phyloP scores from a whole-genome alignment of 202 grass and related monocot species.

The Carex arenaria region DNA sequence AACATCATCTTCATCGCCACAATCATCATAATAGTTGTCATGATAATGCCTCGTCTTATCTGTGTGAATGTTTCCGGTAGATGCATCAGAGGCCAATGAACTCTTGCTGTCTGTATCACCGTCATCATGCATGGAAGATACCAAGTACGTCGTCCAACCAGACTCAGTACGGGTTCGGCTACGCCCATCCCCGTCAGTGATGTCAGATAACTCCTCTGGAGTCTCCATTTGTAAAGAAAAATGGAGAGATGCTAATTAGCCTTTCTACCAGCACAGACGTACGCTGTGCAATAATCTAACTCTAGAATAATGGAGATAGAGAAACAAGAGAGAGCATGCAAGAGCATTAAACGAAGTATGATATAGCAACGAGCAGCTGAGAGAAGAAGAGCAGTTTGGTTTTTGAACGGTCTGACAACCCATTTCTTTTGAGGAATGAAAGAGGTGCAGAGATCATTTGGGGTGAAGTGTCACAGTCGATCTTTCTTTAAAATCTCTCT shows the following conservation, averaged over 20 bases:
- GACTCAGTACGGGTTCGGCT: slow-evolving; percentile 59
- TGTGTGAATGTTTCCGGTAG: slow-evolving; percentile 56
- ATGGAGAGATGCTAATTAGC: neutral
- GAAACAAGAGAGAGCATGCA: neutral
- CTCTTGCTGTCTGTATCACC: slow-evolving; percentile 43
- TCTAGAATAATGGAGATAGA: neutral
- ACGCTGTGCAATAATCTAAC: neutral
- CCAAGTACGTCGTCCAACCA: slow-evolving; percentile 94
- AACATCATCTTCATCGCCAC: slow-evolving; percentile 6
- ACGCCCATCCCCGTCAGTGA: slow-evolving; percentile 70
- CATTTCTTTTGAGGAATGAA: slow-evolving; percentile 15
- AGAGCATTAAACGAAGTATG: slow-evolving; percentile 8
- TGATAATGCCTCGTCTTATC: slow-evolving; percentile 10
- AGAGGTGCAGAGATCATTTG: slow-evolving; percentile 3
- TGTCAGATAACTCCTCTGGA: slow-evolving; percentile 43
- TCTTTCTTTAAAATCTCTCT: slow-evolving; percentile 15
- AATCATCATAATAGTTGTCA: neutral
- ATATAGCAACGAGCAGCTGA: slow-evolving; percentile 11
- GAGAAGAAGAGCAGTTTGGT: slow-evolving; percentile 9
- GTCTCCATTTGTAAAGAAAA: slow-evolving; percentile 15
- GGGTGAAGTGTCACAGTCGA: slow-evolving; percentile 22
- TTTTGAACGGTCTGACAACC: slow-evolving; percentile 22
- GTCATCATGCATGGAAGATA: slow-evolving; percentile 56
- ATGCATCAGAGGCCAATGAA: slow-evolving; percentile 91
- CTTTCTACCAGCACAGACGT: neutral